Conservation (phyloP, 192 early-diverging fungal species). For the Backusella tuberculispora region DNA sequence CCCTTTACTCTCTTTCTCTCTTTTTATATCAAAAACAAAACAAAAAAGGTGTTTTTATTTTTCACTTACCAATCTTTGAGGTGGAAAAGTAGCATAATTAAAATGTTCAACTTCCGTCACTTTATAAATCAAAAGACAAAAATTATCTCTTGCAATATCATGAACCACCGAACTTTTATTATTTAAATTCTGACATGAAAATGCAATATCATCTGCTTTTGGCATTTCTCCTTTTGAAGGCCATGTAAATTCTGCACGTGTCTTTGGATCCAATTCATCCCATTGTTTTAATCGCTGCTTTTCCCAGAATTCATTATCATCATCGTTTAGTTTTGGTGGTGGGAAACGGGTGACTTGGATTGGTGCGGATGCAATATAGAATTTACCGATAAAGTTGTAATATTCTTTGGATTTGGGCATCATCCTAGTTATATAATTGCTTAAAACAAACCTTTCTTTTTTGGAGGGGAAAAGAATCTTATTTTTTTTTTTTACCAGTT, state of each 20-base stretch:
- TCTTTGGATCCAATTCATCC: constrained; percentile 55
- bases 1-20: too few relatives aligned
- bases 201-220: constrained; percentile 50
- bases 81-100: constrained; percentile 53
- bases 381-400: constrained; percentile 67
- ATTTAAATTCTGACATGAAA: constrained; percentile 62
- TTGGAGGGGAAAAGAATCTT: too few relatives aligned
- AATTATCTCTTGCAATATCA: constrained; percentile 76
- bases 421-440: constrained; percentile 46
- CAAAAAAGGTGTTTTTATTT: not conserved
- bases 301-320: constrained; percentile 72
- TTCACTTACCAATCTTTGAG: constrained; percentile 50
- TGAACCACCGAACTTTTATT: constrained; percentile 49
- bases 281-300: constrained; percentile 58
- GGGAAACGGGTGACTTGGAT: constrained; percentile 67
- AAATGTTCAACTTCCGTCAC: constrained; percentile 63
- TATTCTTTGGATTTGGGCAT: constrained; percentile 74
- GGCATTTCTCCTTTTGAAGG: constrained; percentile 62
- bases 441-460: not conserved
- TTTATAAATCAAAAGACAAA: constrained; percentile 73
- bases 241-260: constrained; percentile 74
- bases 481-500: too few relatives aligned
- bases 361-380: constrained; percentile 73
- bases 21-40: not conserved
- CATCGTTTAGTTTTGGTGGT: constrained; percentile 51